These are phyloP conservation scores for Chondrus crispus DNA, from an alignment of 23 red algal species.

Conservation along the genomic window DNA sequence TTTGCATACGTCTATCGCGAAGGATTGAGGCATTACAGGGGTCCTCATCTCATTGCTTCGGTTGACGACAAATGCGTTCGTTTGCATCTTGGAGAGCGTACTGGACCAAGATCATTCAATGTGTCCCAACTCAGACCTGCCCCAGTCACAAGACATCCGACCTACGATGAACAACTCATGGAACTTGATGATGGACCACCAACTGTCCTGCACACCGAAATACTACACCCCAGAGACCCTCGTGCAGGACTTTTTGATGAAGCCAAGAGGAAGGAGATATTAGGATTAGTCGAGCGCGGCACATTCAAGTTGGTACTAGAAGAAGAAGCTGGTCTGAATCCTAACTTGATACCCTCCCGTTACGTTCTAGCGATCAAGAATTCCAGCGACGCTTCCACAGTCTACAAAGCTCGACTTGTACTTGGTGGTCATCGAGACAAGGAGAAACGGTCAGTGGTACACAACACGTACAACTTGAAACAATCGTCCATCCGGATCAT, in stretches of 20 bases:
- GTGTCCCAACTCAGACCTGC: not conserved
- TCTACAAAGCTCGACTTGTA: not conserved
- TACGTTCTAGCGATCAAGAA: not conserved
- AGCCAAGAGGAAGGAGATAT: not conserved
- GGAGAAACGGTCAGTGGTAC: not conserved
- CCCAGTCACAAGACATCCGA: not conserved
- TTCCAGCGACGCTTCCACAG: not conserved
- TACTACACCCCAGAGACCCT: not conserved
- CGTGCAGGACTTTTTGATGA: not conserved
- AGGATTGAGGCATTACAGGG: not conserved
- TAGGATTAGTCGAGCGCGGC: not conserved
- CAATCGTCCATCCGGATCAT: not conserved
- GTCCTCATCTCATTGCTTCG: not conserved
- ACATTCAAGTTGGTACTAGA: not conserved
- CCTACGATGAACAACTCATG: not conserved
- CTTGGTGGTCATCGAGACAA: constrained; percentile 1
- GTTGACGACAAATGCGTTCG: not conserved
- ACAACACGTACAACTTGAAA: not conserved
- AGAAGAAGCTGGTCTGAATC: not conserved
- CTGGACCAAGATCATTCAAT: not conserved
- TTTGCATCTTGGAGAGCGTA: not conserved
- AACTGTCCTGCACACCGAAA: not conserved
- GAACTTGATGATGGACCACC: not conserved
- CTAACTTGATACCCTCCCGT: not conserved
- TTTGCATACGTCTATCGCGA: not conserved